Base-by-base conservation (phyloP, 495 filamentous ascomycete genomes). In the Penicillium turbatum region DNA sequence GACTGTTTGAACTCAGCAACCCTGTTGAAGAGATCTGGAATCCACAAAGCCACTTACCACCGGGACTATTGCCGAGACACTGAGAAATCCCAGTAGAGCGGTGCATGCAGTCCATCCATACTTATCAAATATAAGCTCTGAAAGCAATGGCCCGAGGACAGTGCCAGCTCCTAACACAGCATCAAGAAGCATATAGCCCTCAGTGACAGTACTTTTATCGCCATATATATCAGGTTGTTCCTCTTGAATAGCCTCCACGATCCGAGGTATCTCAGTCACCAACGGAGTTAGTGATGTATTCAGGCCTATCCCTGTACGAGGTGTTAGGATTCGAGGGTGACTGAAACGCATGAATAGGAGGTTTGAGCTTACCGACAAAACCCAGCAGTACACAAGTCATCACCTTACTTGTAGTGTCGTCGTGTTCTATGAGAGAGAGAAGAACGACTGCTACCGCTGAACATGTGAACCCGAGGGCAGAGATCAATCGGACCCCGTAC, bases 151-250 rank as follows among this genome's bases (percentile, higher is more conserved):
- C 13, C 38, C 48, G 1, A 51, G 17, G 0, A 51, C 29, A 42
- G 48, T 51, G 0, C 48, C 48, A 34, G 48, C 38, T 6, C 48
- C 48, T 13, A 51, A 42, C 6, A 42, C 30, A 3, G 19, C 38
- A 42, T 42, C 48, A 15, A 51, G 48, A 10, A 51, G 48, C 48
- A 51, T 51, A n/a, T 51, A 42, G 6, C 38, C 48, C 30, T 51
- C 48, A 13, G 38, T 39, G 8, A 51, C 30, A 5, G 48, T 38
- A 29, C 19, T 40, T 13, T 42, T 31, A 6, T 42, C 17, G 21
- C 48, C 48, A 34, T 51, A 51, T 24, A 35, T 17, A 27, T 42
- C 48, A 21, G 48, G 48, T 11, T 26, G 29, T n/a, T 51, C 30
- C 7, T 42, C 48, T 42, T 51, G 48, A 0, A 51, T 15, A 12